phyloP scores from a whole-genome alignment of 208 protist species.

The Naegleria lovaniensis region DNA sequence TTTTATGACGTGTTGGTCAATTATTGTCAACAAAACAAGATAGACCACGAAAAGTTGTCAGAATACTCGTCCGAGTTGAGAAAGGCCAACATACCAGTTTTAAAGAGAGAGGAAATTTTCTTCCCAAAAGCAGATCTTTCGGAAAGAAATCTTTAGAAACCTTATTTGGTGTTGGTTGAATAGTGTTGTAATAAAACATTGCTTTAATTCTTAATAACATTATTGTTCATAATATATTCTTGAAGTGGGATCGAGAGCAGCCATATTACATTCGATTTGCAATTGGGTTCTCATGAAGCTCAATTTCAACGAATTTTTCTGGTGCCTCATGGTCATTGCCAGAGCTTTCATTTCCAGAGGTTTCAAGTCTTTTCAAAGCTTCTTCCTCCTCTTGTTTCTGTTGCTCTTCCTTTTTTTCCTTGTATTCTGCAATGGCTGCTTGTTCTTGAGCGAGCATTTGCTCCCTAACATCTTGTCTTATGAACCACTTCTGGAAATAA shows the following conservation, averaged over 20 bases:
- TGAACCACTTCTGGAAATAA: not conserved
- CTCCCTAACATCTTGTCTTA: not conserved
- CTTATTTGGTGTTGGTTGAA: too few species aligned
- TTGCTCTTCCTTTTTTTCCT: not conserved
- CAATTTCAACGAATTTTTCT: too few species aligned
- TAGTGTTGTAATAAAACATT: too few species aligned
- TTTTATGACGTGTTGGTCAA: not conserved
- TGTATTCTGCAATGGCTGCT: not conserved
- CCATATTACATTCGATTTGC: too few species aligned
- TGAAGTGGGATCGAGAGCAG: too few species aligned
- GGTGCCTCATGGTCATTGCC: not conserved
- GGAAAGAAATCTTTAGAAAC: not conserved
- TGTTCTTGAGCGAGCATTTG: not conserved
- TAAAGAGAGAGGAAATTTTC: not conserved
- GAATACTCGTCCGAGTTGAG: not conserved
- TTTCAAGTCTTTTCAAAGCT: not conserved
- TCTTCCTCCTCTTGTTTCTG: not conserved
- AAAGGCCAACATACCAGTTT: not conserved
- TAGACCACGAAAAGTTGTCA: not conserved
- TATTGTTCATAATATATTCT: too few species aligned
- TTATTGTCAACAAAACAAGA: not conserved
- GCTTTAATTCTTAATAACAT: too few species aligned
- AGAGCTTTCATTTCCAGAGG: not conserved
- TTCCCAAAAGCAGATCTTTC: not conserved
- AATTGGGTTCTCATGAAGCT: too few species aligned